A percentile compares a stretch with the other conserved stretches of the same genome.
phyloP scores from a whole-genome alignment of 805 yeast genomes.

The Pichia phayaonensis region DNA sequence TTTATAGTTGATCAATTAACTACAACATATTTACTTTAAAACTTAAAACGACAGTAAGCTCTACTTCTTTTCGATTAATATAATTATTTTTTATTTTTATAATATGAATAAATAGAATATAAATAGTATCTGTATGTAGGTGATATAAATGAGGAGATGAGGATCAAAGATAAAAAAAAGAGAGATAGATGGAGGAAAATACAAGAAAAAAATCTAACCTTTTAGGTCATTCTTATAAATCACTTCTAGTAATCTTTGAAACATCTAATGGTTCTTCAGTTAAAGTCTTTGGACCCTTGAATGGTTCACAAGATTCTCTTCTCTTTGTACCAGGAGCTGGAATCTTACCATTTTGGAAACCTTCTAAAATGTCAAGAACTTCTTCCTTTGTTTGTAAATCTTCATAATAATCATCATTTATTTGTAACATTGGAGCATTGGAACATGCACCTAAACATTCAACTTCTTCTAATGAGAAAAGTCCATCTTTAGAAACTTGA shows the following conservation, averaged over 20 bases:
- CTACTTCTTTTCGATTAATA: no score
- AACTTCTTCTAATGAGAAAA: constrained; percentile 79
- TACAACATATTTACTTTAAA: no score
- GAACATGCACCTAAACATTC: constrained; percentile 92
- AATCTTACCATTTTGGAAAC: constrained; percentile 54
- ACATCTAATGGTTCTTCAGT: constrained; percentile 61
- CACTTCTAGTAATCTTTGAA: constrained; percentile 62
- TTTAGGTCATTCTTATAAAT: constrained; percentile 34
- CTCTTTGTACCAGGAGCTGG: constrained; percentile 58
- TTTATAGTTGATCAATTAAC: no score
- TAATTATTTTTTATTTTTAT: neutral
- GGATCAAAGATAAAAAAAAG: no score
- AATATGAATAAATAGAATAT: neutral
- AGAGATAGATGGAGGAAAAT: neutral
- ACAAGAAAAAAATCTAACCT: neutral
- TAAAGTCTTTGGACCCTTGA: constrained; percentile 59
- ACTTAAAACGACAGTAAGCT: no score
- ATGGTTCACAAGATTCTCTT: constrained; percentile 72
- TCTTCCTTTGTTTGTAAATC: constrained; percentile 63
- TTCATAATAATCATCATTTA: constrained; percentile 77
- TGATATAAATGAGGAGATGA: neutral
- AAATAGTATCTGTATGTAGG: neutral
- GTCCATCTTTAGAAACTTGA: constrained; percentile 65
- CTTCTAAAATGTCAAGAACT: constrained; percentile 52
- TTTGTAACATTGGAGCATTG: constrained; percentile 82